A percentile compares a stretch with the other conserved stretches of the same genome.
Evolutionary conservation across 2,329 filamentous ascomycete genomes (phyloP).

Genomic region (Aspergillus spinulosporus): DNA sequence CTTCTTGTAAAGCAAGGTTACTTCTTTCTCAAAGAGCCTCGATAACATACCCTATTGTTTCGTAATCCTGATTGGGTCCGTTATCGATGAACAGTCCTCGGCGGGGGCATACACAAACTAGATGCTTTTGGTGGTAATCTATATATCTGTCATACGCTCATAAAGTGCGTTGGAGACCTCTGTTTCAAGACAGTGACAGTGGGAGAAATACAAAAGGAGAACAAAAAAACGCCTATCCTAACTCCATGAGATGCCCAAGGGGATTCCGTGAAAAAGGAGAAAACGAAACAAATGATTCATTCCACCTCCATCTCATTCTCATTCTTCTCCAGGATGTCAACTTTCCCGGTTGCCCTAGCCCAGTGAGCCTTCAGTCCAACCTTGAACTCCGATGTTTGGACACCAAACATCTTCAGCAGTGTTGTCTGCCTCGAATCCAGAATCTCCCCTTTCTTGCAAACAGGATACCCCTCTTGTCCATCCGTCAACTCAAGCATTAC

Average conservation of each 20-base stretch:
- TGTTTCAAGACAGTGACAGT: constrained; percentile 18
- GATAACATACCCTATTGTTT: constrained; percentile 3
- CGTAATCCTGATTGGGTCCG: neutral
- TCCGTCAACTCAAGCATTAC: constrained; percentile 66
- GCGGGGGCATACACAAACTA: constrained; percentile 18
- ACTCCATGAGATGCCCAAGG: constrained; percentile 40
- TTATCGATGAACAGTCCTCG: neutral
- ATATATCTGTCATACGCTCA: constrained; percentile 35
- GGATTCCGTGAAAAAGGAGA: constrained; percentile 28
- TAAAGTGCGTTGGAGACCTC: constrained; percentile 24
- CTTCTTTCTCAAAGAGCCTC: neutral
- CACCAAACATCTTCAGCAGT: constrained; percentile 87
- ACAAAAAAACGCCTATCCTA: constrained; percentile 35
- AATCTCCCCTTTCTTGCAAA: constrained; percentile 82
- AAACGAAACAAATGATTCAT: constrained; percentile 21
- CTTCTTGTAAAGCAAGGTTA: constrained; percentile 24
- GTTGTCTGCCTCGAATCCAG: constrained; percentile 91
- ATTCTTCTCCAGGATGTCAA: constrained; percentile 41
- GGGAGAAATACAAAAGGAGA: constrained; percentile 23
- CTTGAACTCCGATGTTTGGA: constrained; percentile 87
- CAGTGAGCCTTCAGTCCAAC: constrained; percentile 72
- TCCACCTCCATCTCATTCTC: constrained; percentile 45
- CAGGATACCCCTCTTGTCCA: constrained; percentile 60
- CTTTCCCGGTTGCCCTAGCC: constrained; percentile 41
- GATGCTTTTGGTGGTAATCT: constrained; percentile 32